A percentile compares a stretch with the other conserved stretches of the same genome.
Evolutionary conservation across 495 filamentous ascomycete species (phyloP).

Genomic region (Penicillium desertorum): DNA sequence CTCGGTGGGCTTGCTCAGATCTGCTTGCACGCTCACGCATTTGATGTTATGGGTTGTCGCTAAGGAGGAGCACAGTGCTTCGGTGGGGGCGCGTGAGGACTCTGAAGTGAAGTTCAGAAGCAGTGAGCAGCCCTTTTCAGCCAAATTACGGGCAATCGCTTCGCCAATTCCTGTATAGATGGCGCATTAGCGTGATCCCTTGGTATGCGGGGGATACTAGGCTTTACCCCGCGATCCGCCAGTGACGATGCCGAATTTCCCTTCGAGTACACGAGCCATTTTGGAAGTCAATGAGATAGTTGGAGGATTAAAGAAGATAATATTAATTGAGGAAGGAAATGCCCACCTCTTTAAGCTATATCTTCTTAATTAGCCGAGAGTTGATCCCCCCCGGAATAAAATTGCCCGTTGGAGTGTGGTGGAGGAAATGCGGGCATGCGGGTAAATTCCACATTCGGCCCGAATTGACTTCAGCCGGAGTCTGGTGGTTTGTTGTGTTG

Average conservation of each 20-base stretch:
- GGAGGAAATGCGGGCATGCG: constrained; percentile 13
- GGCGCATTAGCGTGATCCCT: constrained; percentile 11
- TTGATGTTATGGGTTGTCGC: constrained; percentile 40
- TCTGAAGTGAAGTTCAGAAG: constrained; percentile 73
- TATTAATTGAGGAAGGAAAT: constrained; percentile 3
- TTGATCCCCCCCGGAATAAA: constrained; percentile 19
- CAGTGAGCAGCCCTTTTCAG: constrained; percentile 67
- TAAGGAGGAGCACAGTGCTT: constrained; percentile 46
- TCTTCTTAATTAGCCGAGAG: constrained; percentile 25
- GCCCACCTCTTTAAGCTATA: not conserved
- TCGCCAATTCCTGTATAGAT: constrained; percentile 70
- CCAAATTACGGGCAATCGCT: constrained; percentile 77
- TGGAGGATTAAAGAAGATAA: constrained; percentile 1
- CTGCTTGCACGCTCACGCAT: constrained; percentile 56
- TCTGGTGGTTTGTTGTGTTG: too few species aligned
- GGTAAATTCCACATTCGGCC: constrained; percentile 1
- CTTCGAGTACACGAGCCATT: constrained; percentile 48
- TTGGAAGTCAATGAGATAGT: constrained; percentile 11
- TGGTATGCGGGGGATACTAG: constrained; percentile 8
- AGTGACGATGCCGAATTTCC: constrained; percentile 76
- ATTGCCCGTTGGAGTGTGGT: constrained; percentile 26
- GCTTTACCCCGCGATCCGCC: constrained; percentile 68
- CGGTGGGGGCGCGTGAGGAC: constrained; percentile 43
- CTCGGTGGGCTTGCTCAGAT: constrained; percentile 49
- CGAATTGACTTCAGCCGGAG: not conserved